phyloP scores from a whole-genome alignment of 768 basidiomycete species.

The Dictyophora rubrovolvata region DNA sequence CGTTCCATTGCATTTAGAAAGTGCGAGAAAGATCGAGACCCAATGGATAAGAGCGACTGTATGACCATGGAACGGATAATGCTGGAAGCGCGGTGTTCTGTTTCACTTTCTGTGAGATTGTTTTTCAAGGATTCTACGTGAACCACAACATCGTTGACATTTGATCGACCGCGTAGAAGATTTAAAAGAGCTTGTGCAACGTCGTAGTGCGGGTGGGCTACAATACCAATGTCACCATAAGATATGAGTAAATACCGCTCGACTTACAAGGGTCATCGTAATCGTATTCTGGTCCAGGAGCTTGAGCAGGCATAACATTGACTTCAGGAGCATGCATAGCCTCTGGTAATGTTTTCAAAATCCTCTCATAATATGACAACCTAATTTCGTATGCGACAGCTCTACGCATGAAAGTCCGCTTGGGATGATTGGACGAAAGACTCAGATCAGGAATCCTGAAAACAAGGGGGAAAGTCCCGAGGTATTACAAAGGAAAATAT shows the following conservation, averaged over 20 bases:
- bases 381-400: slow-evolving; percentile 85
- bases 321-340: slow-evolving; percentile 61
- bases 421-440: slow-evolving; percentile 69
- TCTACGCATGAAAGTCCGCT: slow-evolving; percentile 76
- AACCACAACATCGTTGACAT: slow-evolving; percentile 68
- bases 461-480: background rate
- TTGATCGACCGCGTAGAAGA: slow-evolving; percentile 72
- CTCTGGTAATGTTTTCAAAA: slow-evolving; percentile 80
- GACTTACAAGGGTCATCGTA: slow-evolving; percentile 70
- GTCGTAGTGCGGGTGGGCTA: slow-evolving; percentile 73
- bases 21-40: slow-evolving; percentile 93
- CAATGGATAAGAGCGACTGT: slow-evolving; percentile 84
- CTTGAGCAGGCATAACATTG: slow-evolving; percentile 52
- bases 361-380: slow-evolving; percentile 86
- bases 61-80: slow-evolving; percentile 69
- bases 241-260: background rate
- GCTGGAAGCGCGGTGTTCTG: slow-evolving; percentile 52
- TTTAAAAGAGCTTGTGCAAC: slow-evolving; percentile 68
- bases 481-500: background rate
- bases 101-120: slow-evolving; percentile 50
- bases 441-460: slow-evolving; percentile 77
- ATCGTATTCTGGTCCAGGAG: slow-evolving; percentile 71
- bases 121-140: slow-evolving; percentile 64
- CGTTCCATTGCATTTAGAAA: slow-evolving; percentile 96
- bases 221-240: slow-evolving; percentile 2